Evolutionary conservation across 305 asterid species (phyloP), one percentile per base, ranked within the genome.

Genomic region (Solanum hybrid): DNA sequence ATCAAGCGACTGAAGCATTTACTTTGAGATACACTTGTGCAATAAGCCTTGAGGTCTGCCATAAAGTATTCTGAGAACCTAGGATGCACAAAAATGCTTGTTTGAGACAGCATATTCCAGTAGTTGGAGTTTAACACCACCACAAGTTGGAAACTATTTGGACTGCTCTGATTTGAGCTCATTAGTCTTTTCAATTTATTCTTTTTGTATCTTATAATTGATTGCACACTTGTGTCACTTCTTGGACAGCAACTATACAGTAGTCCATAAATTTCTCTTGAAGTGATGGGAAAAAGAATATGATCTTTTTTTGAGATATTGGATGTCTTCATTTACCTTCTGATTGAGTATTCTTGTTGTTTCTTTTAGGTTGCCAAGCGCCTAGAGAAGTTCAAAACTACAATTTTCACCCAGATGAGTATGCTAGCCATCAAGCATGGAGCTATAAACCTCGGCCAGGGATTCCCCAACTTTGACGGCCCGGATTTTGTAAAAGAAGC

Each of bases 381-480:
- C 40, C 92, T 96, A 91, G 99, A 97, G 94, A 95, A 97, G 94
- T 97, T 97, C 94, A 97, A 95, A 92, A 97, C 99, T 39, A 95
- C 99, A 33, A 97, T 97, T 86, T 97, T 97, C 94, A 97, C 99
- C 3, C 98, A 97, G 90, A 97, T 97, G 99, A 97, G 99, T 81
- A 96, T 93, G 92, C 97, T 97, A 20, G 99, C 99, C 11, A 92
- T 96, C 89, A 96, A 97, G 92, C 96, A 97, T 42, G 96, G 96
- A 11, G 99, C 99, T 73, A 96, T 97, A 18, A 97, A 97, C 90
- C 99, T 97, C 1, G 99, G 99, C 9, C 99, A 97, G 90, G 99
- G 99, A 90, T 97, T 97, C 87, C 99, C 99, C 87, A 97, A 97
- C 91, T 96, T 97, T 11, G 99, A 97, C 33, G 99, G 99, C 75